Conservation (phyloP, 495 filamentous ascomycete species). For the Diplogelasinospora grovesii region DNA sequence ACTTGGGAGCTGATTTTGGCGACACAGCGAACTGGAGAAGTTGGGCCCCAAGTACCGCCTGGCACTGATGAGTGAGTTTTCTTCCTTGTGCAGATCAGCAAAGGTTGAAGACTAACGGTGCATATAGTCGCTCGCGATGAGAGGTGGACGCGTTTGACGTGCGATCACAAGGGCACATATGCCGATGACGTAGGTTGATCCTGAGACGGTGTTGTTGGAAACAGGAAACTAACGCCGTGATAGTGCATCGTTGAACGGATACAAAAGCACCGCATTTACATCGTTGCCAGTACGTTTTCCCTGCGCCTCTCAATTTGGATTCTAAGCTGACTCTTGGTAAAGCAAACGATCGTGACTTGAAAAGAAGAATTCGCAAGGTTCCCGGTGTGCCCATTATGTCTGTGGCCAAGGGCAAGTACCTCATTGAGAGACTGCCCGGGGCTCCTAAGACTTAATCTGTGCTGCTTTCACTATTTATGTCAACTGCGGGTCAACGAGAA, state of each 20-base stretch:
- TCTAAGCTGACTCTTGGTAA: background rate
- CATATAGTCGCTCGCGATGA: conserved; percentile 76
- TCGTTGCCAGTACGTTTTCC: conserved; percentile 52
- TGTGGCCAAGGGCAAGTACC: conserved; percentile 78
- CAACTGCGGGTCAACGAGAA: too few species aligned
- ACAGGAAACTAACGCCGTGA: background rate
- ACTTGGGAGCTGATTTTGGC: background rate
- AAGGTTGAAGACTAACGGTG: conserved; percentile 3
- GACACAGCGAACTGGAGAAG: conserved; percentile 70
- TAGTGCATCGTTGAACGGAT: conserved; percentile 81
- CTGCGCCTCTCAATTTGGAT: background rate
- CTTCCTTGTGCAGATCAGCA: too few species aligned
- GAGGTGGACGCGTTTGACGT: conserved; percentile 74
- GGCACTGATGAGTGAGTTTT: conserved; percentile 52
- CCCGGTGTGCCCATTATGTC: conserved; percentile 50
- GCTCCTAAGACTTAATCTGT: conserved; percentile 44
- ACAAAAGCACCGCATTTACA: conserved; percentile 69
- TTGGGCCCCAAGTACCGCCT: conserved; percentile 84
- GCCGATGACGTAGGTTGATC: conserved; percentile 61
- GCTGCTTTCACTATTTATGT: conserved; percentile 1
- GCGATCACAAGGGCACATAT: conserved; percentile 85
- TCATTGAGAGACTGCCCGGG: conserved; percentile 85
- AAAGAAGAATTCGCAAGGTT: conserved; percentile 74
- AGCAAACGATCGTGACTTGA: conserved; percentile 81
- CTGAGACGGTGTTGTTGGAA: conserved; percentile 38